Evolutionary conservation across 2,329 filamentous ascomycete genomes (phyloP).

Genomic region (Talaromyces sp.): DNA sequence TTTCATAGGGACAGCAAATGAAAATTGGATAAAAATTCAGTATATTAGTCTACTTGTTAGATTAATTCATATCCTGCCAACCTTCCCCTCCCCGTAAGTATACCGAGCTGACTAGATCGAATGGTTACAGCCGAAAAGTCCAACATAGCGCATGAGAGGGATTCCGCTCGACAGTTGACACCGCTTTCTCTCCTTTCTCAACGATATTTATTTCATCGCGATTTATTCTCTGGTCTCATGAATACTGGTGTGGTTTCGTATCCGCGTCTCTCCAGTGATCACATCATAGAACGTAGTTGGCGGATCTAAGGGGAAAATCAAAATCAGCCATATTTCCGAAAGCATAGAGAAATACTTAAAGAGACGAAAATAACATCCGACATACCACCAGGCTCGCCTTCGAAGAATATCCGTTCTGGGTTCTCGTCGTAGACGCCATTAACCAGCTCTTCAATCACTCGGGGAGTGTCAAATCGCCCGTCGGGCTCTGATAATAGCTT

Average conservation of each 20-base stretch:
- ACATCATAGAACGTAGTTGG: slow-evolving; percentile 9
- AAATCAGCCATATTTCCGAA: not conserved
- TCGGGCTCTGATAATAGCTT: slow-evolving; percentile 7
- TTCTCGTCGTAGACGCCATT: slow-evolving; percentile 3
- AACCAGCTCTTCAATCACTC: slow-evolving; percentile 9
- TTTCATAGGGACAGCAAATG: not conserved
- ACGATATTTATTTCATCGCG: not conserved
- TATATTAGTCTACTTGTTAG: not conserved
- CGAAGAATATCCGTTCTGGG: not conserved
- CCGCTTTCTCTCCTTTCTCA: not conserved
- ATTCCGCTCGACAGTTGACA: not conserved
- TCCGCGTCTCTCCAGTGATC: slow-evolving; percentile 7
- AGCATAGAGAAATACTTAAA: not conserved
- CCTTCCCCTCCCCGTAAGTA: not conserved
- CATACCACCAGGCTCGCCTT: not conserved
- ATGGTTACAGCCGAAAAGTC: not conserved
- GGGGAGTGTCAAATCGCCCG: slow-evolving; percentile 7
- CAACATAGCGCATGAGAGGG: not conserved
- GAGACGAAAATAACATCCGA: not conserved
- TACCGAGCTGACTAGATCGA: not conserved
- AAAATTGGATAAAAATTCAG: not conserved
- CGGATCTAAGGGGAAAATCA: not conserved
- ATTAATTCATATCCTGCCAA: not conserved
- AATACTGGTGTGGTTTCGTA: not conserved
- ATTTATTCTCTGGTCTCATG: not conserved